Percentiles rank a stretch among this genome's conserved stretches.
Conservation (phyloP, 2,329 filamentous ascomycete genomes). For the Clonostachys solani region DNA sequence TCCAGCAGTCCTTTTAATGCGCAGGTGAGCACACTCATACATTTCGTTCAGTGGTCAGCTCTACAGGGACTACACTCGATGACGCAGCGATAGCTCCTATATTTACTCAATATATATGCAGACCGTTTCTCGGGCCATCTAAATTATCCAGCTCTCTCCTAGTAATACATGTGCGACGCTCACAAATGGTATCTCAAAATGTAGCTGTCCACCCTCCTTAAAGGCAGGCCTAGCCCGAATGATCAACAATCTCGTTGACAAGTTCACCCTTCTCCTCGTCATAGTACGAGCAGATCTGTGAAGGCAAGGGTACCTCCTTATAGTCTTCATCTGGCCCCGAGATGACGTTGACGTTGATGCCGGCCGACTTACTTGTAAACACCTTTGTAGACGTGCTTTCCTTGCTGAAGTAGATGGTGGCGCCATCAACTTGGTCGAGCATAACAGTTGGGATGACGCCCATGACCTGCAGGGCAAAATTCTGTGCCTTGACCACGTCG, state of each 20-base stretch:
- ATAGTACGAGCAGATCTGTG: slow-evolving; percentile 80
- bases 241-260: slow-evolving; percentile 92
- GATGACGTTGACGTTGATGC: slow-evolving; percentile 84
- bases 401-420: slow-evolving; percentile 79
- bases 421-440: slow-evolving; percentile 90
- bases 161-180: no score
- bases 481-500: slow-evolving; percentile 91
- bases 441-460: slow-evolving; percentile 83
- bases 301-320: slow-evolving; percentile 80
- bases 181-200: not conserved
- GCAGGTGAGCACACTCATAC: no score
- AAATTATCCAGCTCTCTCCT: no score
- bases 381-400: slow-evolving; percentile 76
- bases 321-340: slow-evolving; percentile 72
- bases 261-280: slow-evolving; percentile 67
- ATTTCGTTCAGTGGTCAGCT: no score
- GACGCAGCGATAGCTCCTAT: no score
- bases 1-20: no score
- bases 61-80: no score
- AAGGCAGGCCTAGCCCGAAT: slow-evolving; percentile 60
- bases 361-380: slow-evolving; percentile 83
- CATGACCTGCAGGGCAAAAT: slow-evolving; percentile 90
- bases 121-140: no score
- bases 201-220: not conserved
- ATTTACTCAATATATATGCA: not conserved